phyloP scores from a whole-genome alignment of 139 green algal species.

The Chlamydomonas eustigma region DNA sequence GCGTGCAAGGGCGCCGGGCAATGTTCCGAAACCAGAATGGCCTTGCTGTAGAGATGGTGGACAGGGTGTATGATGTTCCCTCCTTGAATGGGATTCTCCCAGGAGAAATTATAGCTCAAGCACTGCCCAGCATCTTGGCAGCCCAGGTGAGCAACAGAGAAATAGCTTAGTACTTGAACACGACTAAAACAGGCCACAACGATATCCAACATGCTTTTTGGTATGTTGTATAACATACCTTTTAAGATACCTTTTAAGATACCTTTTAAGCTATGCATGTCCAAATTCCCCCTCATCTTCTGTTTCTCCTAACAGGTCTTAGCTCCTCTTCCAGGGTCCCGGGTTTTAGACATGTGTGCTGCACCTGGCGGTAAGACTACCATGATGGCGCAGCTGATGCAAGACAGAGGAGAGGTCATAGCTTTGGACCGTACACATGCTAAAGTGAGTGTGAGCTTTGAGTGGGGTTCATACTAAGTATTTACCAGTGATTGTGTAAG shows the following conservation, averaged over 20 bases:
- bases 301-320: no score
- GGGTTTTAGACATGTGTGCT: conserved; percentile 91
- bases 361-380: conserved; percentile 89
- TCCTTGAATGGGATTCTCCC: conserved; percentile 35
- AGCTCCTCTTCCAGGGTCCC: conserved; percentile 35
- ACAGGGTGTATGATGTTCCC: conserved; percentile 38
- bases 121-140: neutral
- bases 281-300: no score
- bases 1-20: conserved; percentile 6
- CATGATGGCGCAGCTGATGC: conserved; percentile 82
- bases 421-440: conserved; percentile 80
- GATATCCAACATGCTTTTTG: no score
- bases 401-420: conserved; percentile 48
- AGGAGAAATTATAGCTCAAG: neutral
- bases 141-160: neutral
- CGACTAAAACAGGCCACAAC: no score
- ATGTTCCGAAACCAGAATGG: conserved; percentile 35
- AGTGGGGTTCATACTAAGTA: no score
- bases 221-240: conserved; percentile 82
- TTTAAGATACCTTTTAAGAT: conserved; percentile 55
- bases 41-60: conserved; percentile 34
- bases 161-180: no score
- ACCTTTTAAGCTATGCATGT: no score
- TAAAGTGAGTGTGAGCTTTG: no score
- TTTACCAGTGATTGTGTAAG: no score